Conservation (phyloP, 192 early-diverging fungal species). For the Backusella mclennaniae region DNA sequence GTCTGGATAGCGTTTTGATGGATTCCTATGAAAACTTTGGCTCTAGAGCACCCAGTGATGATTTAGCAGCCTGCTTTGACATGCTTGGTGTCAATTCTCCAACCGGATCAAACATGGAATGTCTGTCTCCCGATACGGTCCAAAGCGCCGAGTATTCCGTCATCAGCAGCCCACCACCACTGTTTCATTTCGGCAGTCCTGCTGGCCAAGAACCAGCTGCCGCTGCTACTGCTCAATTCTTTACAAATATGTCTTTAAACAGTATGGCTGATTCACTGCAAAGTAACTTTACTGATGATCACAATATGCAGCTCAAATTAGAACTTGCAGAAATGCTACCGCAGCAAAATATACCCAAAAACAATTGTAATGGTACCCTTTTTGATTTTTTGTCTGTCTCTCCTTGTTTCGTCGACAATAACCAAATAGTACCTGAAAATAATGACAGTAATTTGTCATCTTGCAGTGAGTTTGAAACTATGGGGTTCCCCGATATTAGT, state of each 20-base stretch:
- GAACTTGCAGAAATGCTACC: neutral
- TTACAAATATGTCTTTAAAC: neutral
- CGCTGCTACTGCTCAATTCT: neutral
- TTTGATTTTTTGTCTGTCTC: neutral
- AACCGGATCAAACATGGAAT: neutral
- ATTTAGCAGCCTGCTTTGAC: neutral
- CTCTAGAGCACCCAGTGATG: neutral
- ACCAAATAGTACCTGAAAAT: neutral
- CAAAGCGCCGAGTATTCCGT: neutral
- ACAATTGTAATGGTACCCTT: neutral
- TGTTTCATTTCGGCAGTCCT: neutral
- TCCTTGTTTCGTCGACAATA: neutral
- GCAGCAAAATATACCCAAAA: neutral
- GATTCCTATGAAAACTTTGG: neutral
- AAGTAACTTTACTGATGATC: neutral
- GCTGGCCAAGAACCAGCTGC: neutral
- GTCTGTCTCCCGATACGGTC: neutral
- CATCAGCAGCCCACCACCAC: neutral
- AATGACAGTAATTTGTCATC: neutral
- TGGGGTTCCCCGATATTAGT: neutral
- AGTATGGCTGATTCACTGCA: neutral
- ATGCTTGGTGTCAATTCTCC: conserved; percentile 1
- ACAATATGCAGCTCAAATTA: neutral
- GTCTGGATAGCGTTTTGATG: neutral
- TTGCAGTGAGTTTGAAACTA: neutral